Percentiles rank a stretch among this genome's conserved stretches.
These are phyloP conservation scores for Phanerochaete sordida DNA, from an alignment of 768 basidiomycete species.

Conservation along the genomic window DNA sequence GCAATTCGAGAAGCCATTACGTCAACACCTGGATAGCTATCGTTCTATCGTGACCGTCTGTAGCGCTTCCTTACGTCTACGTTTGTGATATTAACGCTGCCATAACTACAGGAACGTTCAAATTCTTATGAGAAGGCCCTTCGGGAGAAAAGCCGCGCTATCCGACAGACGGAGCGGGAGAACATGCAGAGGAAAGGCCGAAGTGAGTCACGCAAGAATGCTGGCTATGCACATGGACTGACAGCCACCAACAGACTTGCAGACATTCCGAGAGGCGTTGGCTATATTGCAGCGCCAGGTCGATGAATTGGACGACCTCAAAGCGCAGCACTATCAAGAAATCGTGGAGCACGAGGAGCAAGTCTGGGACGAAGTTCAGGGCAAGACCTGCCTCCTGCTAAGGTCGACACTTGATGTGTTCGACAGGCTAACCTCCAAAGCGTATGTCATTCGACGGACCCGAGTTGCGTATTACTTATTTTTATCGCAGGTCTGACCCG, in stretches of 20 bases:
- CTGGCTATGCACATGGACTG: not conserved
- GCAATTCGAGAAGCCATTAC: constrained; percentile 84
- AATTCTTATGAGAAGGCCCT: constrained; percentile 78
- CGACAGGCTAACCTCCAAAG: constrained; percentile 81
- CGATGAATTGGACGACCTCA: constrained; percentile 86
- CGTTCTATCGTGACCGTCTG: constrained; percentile 65
- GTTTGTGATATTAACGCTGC: constrained; percentile 1
- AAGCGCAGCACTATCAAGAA: constrained; percentile 80
- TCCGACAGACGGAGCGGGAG: constrained; percentile 79
- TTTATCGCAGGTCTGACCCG: constrained; percentile 65
- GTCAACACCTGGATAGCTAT: constrained; percentile 83
- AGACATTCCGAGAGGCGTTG: constrained; percentile 83
- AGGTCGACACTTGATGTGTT: constrained; percentile 92
- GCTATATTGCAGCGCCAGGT: constrained; percentile 82
- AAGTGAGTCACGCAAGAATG: constrained; percentile 46
- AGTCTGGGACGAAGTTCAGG: constrained; percentile 91
- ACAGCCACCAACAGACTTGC: constrained; percentile 58
- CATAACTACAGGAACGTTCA: constrained; percentile 67
- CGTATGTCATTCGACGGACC: constrained; percentile 47
- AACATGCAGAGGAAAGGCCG: constrained; percentile 84
- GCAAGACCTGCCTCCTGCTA: constrained; percentile 83
- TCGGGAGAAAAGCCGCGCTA: constrained; percentile 78
- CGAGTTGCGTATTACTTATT: not conserved
- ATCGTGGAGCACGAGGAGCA: constrained; percentile 92
- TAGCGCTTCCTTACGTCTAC: not conserved